Evolutionary conservation across 164 flowering plant genomes (phyloP).

Genomic region (Chimonanthus praecox): DNA sequence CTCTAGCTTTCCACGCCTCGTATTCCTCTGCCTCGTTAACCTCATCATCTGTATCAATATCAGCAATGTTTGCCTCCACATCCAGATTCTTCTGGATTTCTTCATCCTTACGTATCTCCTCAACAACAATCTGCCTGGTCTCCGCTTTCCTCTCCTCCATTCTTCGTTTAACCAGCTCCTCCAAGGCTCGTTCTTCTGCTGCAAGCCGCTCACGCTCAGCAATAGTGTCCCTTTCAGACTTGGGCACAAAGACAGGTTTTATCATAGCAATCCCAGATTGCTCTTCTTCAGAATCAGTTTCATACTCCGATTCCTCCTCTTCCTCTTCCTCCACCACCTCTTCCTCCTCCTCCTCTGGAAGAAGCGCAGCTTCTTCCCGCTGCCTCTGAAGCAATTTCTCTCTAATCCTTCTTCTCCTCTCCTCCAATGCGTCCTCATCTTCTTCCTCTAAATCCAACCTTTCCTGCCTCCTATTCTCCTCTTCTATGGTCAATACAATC

Average conservation of each 20-base stretch:
- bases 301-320: conserved; percentile 86
- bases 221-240: conserved; percentile 73
- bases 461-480: conserved; percentile 60
- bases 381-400: conserved; percentile 46
- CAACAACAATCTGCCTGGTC: conserved; percentile 69
- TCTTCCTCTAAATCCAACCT: conserved; percentile 57
- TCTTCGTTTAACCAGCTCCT: conserved; percentile 53
- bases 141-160: conserved; percentile 60
- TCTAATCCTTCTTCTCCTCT: conserved; percentile 54
- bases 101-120: conserved; percentile 60
- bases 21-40: conserved; percentile 86
- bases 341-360: conserved; percentile 45
- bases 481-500: conserved; percentile 76
- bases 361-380: conserved; percentile 47
- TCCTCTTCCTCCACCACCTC: conserved; percentile 59
- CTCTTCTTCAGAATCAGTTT: conserved; percentile 89
- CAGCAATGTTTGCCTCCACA: conserved; percentile 55
- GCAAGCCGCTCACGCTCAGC: conserved; percentile 81
- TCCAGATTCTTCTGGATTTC: conserved; percentile 66
- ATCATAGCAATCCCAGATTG: conserved; percentile 54
- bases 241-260: conserved; percentile 81
- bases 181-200: conserved; percentile 64
- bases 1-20: conserved; percentile 82
- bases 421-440: conserved; percentile 78
- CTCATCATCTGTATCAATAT: conserved; percentile 88